These are phyloP conservation scores for Kluyveromyces wickerhamii DNA, from an alignment of 805 yeast genomes.

Conservation along the genomic window DNA sequence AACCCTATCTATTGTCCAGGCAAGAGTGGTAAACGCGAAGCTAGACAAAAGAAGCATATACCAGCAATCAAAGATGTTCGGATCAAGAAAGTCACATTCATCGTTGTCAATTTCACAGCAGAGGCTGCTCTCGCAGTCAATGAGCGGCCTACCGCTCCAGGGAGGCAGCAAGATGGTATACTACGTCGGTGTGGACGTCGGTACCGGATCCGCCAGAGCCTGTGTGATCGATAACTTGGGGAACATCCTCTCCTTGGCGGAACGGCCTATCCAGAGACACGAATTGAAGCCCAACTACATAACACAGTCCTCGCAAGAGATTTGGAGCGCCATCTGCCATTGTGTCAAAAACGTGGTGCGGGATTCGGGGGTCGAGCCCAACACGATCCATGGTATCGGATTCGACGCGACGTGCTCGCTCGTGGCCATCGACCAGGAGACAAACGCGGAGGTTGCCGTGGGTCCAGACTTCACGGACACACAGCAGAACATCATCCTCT, in stretches of 20 bases:
- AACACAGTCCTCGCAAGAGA: conserved; percentile 84
- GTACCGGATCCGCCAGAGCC: conserved; percentile 97
- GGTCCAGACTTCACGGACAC: conserved; percentile 80
- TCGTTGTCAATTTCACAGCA: conserved; percentile 20
- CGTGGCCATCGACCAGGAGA: conserved; percentile 62
- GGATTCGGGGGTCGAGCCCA: conserved; percentile 66
- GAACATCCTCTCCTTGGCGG: conserved; percentile 68
- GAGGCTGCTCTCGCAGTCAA: conserved; percentile 17
- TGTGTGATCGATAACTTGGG: conserved; percentile 82
- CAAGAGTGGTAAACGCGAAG: too few species aligned
- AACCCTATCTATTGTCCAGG: too few species aligned
- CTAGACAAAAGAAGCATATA: too few species aligned
- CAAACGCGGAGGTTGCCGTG: conserved; percentile 70
- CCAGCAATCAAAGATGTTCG: too few species aligned
- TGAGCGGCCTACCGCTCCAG: conserved; percentile 15
- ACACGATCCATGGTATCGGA: conserved; percentile 74
- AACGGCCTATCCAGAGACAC: conserved; percentile 70
- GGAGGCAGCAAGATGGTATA: conserved; percentile 18
- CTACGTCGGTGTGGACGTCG: conserved; percentile 86
- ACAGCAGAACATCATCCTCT: conserved; percentile 76
- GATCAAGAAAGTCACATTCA: conserved; percentile 16
- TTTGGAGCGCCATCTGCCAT: conserved; percentile 81
- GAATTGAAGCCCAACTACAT: conserved; percentile 65
- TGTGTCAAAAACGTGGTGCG: conserved; percentile 70
- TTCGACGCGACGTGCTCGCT: conserved; percentile 97